Base-by-base conservation (phyloP, 768 basidiomycete species). In the Mycena capillaripes region DNA sequence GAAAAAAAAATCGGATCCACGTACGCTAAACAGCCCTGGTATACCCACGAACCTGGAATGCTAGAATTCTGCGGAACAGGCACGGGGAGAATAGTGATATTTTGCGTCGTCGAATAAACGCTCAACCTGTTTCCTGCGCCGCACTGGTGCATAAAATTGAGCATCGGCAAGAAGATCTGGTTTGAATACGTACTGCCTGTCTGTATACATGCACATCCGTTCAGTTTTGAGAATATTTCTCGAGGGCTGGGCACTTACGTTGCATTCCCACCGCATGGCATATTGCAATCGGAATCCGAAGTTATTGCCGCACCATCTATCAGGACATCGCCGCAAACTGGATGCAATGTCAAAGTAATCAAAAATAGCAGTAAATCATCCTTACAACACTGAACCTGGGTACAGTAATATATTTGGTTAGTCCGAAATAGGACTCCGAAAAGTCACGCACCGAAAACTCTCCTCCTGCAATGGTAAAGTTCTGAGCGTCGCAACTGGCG, bases 71-170 rank as follows among this genome's bases (percentile, higher is more conserved):
- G 87, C 2, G 85, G 76, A 0, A 82, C 81, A 5, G 94, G 93
- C 14, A 94, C 87, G 0, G 93, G 89, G 21, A 90, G 81, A 9
- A 84, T 84, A 0, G 85, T 87, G 58, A 95, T 83, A 48, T 82
- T 70, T 19, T 57, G 55, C 2, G 81, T 87, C 0, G 88, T 85
- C 0, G 88, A 84, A 75, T 95, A 95, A 17, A 94, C 88, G 1
- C 93, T 93, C 30, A 95, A 77, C n/a, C 89, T 87, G 76, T 91
- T 91, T 1, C 90, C 88, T 8, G 90, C 94, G 77, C 94, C 94
- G 72, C 94, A 95, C 72, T 73, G 40, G 36, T 8, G 17, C 4
- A 19, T 14, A 16, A n/a, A 29, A 7, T 17, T 58, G 19, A 48
- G 90, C 89, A 78, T 92, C 86, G 19, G 91, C 92, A 70, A 30